Conservation (phyloP, 2,329 filamentous ascomycete genomes). For the Diplodia seriata region DNA sequence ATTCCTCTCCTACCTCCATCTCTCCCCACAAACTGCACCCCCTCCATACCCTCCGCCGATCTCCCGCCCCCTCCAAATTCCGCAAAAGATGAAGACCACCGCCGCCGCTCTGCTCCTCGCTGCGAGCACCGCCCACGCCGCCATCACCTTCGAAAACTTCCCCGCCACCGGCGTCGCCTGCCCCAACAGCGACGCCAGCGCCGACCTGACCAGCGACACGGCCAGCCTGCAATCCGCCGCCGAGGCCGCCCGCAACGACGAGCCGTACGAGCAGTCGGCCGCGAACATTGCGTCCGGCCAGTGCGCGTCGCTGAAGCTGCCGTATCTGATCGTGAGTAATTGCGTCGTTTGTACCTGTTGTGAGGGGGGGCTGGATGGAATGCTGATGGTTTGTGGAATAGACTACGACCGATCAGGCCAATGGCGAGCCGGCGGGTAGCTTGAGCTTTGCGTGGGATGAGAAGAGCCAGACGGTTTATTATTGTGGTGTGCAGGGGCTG, state of each 20-base stretch:
- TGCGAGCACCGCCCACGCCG: background rate
- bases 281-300: constrained; percentile 8
- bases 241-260: background rate
- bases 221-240: background rate
- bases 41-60: too few relatives aligned
- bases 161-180: constrained; percentile 6
- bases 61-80: background rate
- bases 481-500: background rate
- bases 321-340: background rate
- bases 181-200: constrained; percentile 10
- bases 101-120: background rate
- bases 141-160: constrained; percentile 10
- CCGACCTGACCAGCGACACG: constrained; percentile 6
- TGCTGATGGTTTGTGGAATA: background rate
- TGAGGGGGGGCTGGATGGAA: too few relatives aligned
- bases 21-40: too few relatives aligned
- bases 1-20: background rate
- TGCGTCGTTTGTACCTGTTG: too few relatives aligned
- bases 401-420: constrained; percentile 3
- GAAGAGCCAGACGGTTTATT: background rate
- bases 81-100: background rate
- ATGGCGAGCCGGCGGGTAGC: constrained; percentile 9
- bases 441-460: constrained; percentile 3
- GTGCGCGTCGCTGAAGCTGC: background rate
- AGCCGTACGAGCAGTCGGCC: background rate